A percentile compares a stretch with the other conserved stretches of the same genome.
These are phyloP conservation scores for Colletotrichum gigasporum DNA, from an alignment of 2,329 filamentous ascomycete genomes.

Conservation along the genomic window DNA sequence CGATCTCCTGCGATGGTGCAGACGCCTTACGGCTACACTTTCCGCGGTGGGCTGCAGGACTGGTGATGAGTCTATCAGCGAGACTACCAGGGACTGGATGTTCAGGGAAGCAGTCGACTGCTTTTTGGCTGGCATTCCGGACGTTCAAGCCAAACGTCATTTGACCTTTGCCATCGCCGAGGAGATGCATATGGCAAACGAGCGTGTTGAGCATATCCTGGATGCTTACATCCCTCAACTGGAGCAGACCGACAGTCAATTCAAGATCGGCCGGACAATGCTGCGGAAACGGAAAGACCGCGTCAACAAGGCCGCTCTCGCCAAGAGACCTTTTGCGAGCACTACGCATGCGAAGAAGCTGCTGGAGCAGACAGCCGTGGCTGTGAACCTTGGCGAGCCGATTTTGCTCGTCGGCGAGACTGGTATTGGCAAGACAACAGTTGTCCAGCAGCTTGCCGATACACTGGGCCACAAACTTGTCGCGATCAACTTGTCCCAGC, in stretches of 20 bases:
- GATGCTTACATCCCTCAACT: conserved; percentile 76
- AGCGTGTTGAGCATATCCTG: conserved; percentile 82
- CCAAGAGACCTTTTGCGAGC: conserved; percentile 80
- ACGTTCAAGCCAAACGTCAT: conserved; percentile 65
- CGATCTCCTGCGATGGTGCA: conserved; percentile 93
- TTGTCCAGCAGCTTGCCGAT: conserved; percentile 90
- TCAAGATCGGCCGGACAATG: conserved; percentile 73
- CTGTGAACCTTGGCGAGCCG: conserved; percentile 86
- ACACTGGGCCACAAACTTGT: conserved; percentile 86
- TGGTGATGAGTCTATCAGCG: conserved; percentile 76
- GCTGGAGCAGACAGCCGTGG: conserved; percentile 87
- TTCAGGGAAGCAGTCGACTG: conserved; percentile 95
- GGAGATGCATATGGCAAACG: conserved; percentile 86
- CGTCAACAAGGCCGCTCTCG: conserved; percentile 58
- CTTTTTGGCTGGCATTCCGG: conserved; percentile 84
- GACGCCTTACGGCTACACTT: conserved; percentile 76
- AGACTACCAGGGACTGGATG: conserved; percentile 80
- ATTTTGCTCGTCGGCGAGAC: conserved; percentile 97
- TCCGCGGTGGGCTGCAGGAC: conserved; percentile 67
- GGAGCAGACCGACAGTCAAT: conserved; percentile 65
- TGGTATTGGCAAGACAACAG: conserved; percentile 97
- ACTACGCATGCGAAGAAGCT: conserved; percentile 86
- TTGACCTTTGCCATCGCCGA: conserved; percentile 80
- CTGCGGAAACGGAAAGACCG: conserved; percentile 66
- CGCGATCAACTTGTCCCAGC: conserved; percentile 95